These are phyloP conservation scores for Zygnema circumcarinatum DNA, from an alignment of 139 green algal species.

Conservation along the genomic window DNA sequence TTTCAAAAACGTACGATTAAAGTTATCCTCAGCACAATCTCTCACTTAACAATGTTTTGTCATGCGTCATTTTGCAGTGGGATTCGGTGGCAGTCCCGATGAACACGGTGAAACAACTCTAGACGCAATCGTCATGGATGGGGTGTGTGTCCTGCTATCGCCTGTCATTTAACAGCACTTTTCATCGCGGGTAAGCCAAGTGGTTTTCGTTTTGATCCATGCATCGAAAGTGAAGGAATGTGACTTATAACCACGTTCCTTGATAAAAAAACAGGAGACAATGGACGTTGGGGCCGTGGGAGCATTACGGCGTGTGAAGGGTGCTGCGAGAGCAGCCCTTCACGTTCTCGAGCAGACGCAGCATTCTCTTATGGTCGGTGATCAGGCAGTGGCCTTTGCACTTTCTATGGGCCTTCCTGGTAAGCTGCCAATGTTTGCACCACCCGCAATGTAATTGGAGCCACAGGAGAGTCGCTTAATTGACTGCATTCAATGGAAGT, in stretches of 20 bases:
- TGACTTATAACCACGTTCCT: background rate
- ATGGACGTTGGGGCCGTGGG: conserved; percentile 75
- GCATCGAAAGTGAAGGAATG: background rate
- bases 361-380: conserved; percentile 74
- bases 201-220: no score
- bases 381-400: conserved; percentile 72
- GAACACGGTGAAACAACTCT: conserved; percentile 73
- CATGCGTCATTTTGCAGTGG: conserved; percentile 65
- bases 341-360: conserved; percentile 72
- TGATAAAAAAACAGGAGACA: conserved; percentile 51
- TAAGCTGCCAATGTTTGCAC: background rate
- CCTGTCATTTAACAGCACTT: no score
- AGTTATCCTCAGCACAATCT: no score
- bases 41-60: no score
- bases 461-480: background rate
- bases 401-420: conserved; percentile 68
- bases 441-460: background rate
- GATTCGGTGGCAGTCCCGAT: conserved; percentile 74
- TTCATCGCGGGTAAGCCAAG: no score
- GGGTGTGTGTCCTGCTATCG: conserved; percentile 29
- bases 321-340: conserved; percentile 65
- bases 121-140: conserved; percentile 82
- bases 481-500: no score
- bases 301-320: conserved; percentile 63
- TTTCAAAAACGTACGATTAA: no score